A percentile compares a stretch with the other conserved stretches of the same genome.
phyloP scores from a whole-genome alignment of 2,329 filamentous ascomycete genomes.

The Alternaria ventricosa region DNA sequence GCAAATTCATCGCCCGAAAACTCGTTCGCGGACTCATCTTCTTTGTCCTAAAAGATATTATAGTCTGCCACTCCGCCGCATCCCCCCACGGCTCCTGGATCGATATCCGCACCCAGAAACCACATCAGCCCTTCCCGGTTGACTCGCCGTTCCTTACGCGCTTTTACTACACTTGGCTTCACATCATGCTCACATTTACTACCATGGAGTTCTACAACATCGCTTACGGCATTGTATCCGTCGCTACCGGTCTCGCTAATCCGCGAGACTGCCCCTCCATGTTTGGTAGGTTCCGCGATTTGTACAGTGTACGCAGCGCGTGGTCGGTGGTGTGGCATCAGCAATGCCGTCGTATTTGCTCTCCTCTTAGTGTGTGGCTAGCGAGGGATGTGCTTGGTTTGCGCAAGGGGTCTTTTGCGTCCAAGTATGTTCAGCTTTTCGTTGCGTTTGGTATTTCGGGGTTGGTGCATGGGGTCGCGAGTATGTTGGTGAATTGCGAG shows the following conservation, averaged over 20 bases:
- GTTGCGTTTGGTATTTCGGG: conserved; percentile 29
- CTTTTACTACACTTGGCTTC: conserved; percentile 23
- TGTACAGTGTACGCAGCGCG: conserved; percentile 26
- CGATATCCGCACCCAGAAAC: conserved; percentile 19
- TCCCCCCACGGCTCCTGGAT: conserved; percentile 31
- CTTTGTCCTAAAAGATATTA: conserved; percentile 18
- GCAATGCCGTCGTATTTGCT: conserved; percentile 28
- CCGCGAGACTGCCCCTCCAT: conserved; percentile 37
- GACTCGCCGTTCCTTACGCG: conserved; percentile 15
- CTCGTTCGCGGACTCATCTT: conserved; percentile 15
- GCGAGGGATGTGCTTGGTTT: conserved; percentile 27
- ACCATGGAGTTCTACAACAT: conserved; percentile 23
- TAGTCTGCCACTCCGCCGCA: conserved; percentile 23
- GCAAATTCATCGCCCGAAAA: conserved; percentile 32
- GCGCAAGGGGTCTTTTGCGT: conserved; percentile 33
- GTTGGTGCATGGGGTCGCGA: conserved; percentile 20
- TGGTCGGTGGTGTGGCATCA: conserved; percentile 41
- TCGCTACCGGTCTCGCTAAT: conserved; percentile 19
- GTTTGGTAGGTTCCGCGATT: conserved; percentile 26
- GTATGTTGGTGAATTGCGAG: conserved; percentile 22
- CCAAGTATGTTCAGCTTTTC: conserved; percentile 41
- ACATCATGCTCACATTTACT: conserved; percentile 27
- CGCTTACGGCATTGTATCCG: conserved; percentile 19
- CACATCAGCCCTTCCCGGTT: background rate
- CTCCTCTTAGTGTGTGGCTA: conserved; percentile 21